phyloP scores from a whole-genome alignment of 116 monocot species.

The Phalaenopsis hybrid region DNA sequence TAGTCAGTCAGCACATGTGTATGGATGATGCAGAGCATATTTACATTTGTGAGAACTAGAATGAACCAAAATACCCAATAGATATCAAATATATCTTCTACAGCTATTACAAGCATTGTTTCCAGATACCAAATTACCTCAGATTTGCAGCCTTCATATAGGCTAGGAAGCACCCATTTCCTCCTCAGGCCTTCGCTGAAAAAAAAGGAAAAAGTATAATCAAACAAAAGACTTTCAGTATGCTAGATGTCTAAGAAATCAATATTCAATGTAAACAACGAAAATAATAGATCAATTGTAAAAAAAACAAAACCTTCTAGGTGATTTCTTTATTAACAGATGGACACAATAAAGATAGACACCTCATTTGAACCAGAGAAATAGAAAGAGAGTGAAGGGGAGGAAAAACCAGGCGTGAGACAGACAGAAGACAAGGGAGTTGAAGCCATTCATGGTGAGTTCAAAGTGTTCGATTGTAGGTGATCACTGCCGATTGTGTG shows the following conservation, averaged over 20 bases:
- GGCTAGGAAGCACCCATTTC: conserved; percentile 70
- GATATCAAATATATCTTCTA: neutral
- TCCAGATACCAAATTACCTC: conserved; percentile 32
- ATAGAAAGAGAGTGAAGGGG: no score
- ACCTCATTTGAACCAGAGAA: no score
- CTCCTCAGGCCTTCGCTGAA: conserved; percentile 78
- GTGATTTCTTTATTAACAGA: no score
- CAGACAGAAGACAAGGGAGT: no score
- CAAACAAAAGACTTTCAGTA: neutral
- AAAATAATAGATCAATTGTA: neutral
- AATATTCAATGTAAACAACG: neutral
- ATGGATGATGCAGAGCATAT: neutral
- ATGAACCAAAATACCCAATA: neutral
- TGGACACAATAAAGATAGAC: no score
- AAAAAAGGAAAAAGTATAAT: neutral
- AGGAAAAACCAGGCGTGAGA: no score
- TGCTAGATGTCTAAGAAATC: neutral
- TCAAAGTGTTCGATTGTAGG: no score
- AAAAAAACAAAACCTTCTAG: neutral
- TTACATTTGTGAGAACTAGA: neutral
- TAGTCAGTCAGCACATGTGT: no score
- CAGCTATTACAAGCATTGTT: neutral
- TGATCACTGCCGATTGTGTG: no score
- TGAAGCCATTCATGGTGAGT: no score
- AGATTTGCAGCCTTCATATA: conserved; percentile 27